Conservation (phyloP, 345 rosid genomes). For the Triadica sebifera region DNA sequence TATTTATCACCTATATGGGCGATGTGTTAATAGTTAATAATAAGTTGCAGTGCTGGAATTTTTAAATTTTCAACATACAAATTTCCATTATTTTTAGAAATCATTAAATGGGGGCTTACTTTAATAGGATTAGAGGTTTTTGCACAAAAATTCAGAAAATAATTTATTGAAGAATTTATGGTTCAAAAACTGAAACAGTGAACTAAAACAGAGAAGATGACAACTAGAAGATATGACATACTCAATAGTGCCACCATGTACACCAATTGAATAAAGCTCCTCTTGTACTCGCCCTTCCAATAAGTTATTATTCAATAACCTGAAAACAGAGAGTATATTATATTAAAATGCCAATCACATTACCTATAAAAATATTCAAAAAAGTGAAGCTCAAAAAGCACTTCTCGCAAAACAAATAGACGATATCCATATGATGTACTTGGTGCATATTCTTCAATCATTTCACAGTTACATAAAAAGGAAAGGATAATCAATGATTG, state of each 20-base stretch:
- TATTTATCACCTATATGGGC: background rate
- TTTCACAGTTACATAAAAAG: background rate
- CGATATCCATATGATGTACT: background rate
- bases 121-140: background rate
- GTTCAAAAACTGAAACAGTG: background rate
- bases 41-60: background rate
- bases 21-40: background rate
- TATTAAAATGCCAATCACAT: background rate
- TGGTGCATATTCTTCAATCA: conserved; percentile 4
- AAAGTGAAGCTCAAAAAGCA: background rate
- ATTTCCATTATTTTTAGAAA: background rate
- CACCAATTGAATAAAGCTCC: conserved; percentile 79
- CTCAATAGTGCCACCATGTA: conserved; percentile 95
- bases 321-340: conserved; percentile 20
- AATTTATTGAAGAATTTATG: background rate
- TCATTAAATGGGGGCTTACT: background rate
- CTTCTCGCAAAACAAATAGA: background rate
- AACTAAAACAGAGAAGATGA: background rate
- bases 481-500: background rate
- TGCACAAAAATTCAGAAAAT: background rate
- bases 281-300: conserved; percentile 85
- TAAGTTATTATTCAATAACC: conserved; percentile 65
- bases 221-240: conserved; percentile 34
- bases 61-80: background rate
- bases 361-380: background rate